Base-by-base conservation (phyloP, 2,329 filamentous ascomycete genomes). In the Xylariaceae sp. region DNA sequence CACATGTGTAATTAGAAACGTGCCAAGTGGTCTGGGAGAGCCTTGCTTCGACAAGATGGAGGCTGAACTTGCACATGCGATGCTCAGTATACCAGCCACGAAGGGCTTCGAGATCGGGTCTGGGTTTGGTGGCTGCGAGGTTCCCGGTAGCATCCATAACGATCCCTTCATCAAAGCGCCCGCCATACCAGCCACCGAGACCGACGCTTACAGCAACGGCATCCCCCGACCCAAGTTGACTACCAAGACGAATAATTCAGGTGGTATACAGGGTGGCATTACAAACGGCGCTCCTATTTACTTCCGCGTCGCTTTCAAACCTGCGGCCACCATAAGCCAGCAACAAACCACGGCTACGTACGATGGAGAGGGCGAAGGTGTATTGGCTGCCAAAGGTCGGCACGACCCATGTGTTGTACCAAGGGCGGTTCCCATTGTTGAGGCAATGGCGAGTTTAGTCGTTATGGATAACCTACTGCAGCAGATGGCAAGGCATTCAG, bases 21-120 rank as follows among this genome's bases (percentile, higher is more conserved):
- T 81, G 7, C 93, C 91, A 19, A 78, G 80, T 31, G 91, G 91
- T 0, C 77, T 97, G 3, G 93, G 93, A 45, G 93, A 97, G 74
- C 93, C 91, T 1, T 87, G 81, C 65, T 97, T 98, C 65, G 88
- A 95, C 66, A 97, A 97, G 73, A 76, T 97, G 34, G 90, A 98
- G 72, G 93, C 93, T 7, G 80, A 79, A 62, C 81, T 98, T 35
- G 90, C 81, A 19, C 91, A 97, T 60, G 93, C 87, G 37, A 97
- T 98, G 87, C 78, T 97, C 49, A 89, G 82, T 62, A 95, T 97
- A 56, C 93, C 93, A 4, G 89, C 93, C 3, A 91, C 87, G 29
- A 98, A 97, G 71, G 91, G 86, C 41, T 97, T 97, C 61, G 91
- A 97, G 63, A 84, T 97, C 51, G 93, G 93, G 41, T 95, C 87